Evolutionary conservation across 2,329 filamentous ascomycete species (phyloP), one percentile per base, ranked within the genome.

Genomic region (Colletotrichum magnum): DNA sequence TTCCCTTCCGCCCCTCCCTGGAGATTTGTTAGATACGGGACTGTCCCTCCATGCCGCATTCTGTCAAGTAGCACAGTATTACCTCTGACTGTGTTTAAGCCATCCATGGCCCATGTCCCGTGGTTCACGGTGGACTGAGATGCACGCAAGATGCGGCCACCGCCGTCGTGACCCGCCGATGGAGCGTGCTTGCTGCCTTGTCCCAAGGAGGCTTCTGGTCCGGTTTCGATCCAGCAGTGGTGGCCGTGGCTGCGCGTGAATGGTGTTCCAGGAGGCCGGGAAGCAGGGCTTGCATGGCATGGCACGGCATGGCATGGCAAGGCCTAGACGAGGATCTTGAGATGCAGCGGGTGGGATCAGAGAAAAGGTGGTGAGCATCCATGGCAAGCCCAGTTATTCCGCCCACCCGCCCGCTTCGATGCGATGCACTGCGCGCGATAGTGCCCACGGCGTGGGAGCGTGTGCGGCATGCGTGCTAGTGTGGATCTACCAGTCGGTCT

Each of bases 301-400:
- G 57, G 62, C 62, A 66, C 32, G 59, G 65, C 48, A 58, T 60
- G 62, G 66, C 62, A 67, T 53, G 65, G 66, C 48, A 53, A 43
- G 54, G 65, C 53, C 58, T 67, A 50, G 65, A 45, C 61, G 66
- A 69, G 66, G 66, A 69, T 65, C 66, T 65, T 65, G 61, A 69
- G 66, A 69, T 69, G 66, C 61, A 65, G 66, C 66, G 61, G 61
- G 66, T 58, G 66, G 61, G 50, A 69, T 56, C 61, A 65, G 48
- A 56, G 58, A 50, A 51, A 54, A 54, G 54, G 66, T 65, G 54
- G 61, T 65, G 61, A 65, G 61, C 43, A 67, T 58, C 58, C 64
- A 67, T 52, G 66, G 39, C 54, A 53, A 68, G 65, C 61, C 53
- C 52, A 58, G 36, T 56, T 43, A 51, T 62, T 18, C 60, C 62